Evolutionary conservation across 768 basidiomycete species (phyloP).

Genomic region (Tricholoma terreum): DNA sequence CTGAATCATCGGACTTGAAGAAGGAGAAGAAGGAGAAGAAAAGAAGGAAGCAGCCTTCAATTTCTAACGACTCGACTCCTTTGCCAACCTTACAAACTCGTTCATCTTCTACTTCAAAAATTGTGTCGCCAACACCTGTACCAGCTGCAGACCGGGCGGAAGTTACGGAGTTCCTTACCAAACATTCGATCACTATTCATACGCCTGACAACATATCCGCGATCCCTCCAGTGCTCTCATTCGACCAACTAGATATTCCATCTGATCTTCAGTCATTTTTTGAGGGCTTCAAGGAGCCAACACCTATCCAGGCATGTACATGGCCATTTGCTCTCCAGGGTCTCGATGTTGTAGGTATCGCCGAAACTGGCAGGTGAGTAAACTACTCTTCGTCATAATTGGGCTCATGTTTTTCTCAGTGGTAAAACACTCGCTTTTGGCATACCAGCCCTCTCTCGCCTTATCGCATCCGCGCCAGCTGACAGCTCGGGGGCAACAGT

Average conservation of each 20-base stretch:
- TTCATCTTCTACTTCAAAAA: conserved; percentile 13
- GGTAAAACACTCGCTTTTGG: conserved; percentile 98
- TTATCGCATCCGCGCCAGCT: conserved; percentile 39
- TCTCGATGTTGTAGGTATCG: conserved; percentile 90
- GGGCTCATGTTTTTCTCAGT: conserved; percentile 34
- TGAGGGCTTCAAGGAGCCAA: conserved; percentile 76
- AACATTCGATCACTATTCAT: conserved; percentile 73
- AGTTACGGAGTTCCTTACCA: conserved; percentile 60
- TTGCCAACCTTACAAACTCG: conserved; percentile 14
- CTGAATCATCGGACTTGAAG: conserved; percentile 29
- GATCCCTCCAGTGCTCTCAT: conserved; percentile 67
- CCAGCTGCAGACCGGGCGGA: conserved; percentile 33
- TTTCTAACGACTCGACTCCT: conserved; percentile 14
- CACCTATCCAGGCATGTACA: conserved; percentile 92
- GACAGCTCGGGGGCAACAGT: conserved; percentile 36
- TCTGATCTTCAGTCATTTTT: conserved; percentile 60
- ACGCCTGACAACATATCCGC: conserved; percentile 42
- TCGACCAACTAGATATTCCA: conserved; percentile 69
- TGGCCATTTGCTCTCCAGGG: conserved; percentile 87
- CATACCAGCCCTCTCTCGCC: conserved; percentile 76
- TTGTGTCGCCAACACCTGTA: conserved; percentile 13
- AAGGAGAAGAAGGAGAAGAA: conserved; percentile 46
- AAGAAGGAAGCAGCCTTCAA: conserved; percentile 31
- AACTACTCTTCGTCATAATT: background rate
- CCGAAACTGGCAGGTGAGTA: conserved; percentile 85